phyloP scores from a whole-genome alignment of 805 yeast species.

The Cyberlindnera lachancei region DNA sequence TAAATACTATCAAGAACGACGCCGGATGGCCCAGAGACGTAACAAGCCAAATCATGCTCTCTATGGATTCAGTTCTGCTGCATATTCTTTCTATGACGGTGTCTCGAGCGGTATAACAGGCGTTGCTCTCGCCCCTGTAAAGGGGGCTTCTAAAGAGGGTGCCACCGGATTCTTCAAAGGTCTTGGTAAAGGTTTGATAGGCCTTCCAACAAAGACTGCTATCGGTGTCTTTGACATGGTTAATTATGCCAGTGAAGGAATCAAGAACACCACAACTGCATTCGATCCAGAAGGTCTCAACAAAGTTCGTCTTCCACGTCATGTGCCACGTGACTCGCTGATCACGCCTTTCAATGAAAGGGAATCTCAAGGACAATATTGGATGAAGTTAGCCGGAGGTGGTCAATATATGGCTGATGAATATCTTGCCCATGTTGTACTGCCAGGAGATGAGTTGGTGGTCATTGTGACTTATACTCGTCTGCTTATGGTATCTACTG shows the following conservation, averaged over 20 bases:
- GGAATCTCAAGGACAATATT: slow-evolving; percentile 90
- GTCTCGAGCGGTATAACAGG: slow-evolving; percentile 85
- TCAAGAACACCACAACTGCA: slow-evolving; percentile 84
- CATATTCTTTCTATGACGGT: slow-evolving; percentile 82
- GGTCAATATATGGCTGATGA: slow-evolving; percentile 66
- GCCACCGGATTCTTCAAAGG: slow-evolving; percentile 91
- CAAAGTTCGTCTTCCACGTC: slow-evolving; percentile 78
- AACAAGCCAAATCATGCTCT: slow-evolving; percentile 81
- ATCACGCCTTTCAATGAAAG: slow-evolving; percentile 70
- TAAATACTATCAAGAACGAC: slow-evolving; percentile 69
- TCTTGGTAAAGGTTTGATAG: slow-evolving; percentile 88
- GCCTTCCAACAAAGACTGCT: slow-evolving; percentile 94
- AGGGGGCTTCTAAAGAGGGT: slow-evolving; percentile 86
- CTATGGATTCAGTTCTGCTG: slow-evolving; percentile 79
- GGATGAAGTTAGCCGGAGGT: slow-evolving; percentile 80
- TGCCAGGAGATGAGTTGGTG: slow-evolving; percentile 74
- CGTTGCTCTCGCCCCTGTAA: slow-evolving; percentile 81
- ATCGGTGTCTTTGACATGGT: slow-evolving; percentile 93
- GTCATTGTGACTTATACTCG: slow-evolving; percentile 68
- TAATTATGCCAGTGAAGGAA: slow-evolving; percentile 88
- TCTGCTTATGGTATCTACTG: slow-evolving; percentile 61
- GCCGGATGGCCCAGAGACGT: slow-evolving; percentile 66
- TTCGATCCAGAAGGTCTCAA: slow-evolving; percentile 73
- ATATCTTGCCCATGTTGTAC: slow-evolving; percentile 78
- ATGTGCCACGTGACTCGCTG: slow-evolving; percentile 59